phyloP scores from a whole-genome alignment of 441 rosid genomes.

The Omphalea diandra region DNA sequence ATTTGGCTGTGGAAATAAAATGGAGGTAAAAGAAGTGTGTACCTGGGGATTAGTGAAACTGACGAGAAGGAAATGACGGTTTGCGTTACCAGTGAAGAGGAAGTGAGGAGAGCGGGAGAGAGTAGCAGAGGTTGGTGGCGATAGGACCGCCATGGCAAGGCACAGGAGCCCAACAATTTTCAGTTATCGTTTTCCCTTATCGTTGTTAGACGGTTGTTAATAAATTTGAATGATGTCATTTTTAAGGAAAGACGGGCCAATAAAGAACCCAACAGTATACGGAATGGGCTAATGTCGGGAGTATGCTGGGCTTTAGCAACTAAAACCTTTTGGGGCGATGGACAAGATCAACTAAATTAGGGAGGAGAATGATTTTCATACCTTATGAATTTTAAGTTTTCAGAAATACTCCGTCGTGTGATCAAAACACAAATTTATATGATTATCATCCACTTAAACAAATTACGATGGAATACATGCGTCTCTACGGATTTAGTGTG shows the following conservation, averaged over 20 bases:
- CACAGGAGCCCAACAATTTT: slow-evolving; percentile 29
- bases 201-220: not conserved
- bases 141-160: slow-evolving; percentile 47
- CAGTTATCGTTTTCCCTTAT: not conserved
- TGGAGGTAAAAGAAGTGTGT: not conserved
- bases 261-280: not conserved
- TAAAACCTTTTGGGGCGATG: too few relatives aligned
- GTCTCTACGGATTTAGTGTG: too few relatives aligned
- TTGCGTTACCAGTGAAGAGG: slow-evolving; percentile 25
- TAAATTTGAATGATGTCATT: too few relatives aligned
- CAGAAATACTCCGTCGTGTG: too few relatives aligned
- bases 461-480: too few relatives aligned
- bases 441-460: too few relatives aligned
- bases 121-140: slow-evolving; percentile 41
- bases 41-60: slow-evolving; percentile 30
- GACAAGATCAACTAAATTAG: too few relatives aligned
- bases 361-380: too few relatives aligned
- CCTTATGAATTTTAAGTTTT: too few relatives aligned
- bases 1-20: not conserved
- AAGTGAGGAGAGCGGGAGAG: slow-evolving; percentile 20
- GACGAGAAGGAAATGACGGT: slow-evolving; percentile 25
- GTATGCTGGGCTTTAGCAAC: not conserved
- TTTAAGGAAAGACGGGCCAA: not conserved
- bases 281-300: not conserved
- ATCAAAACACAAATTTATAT: too few relatives aligned